phyloP scores from a whole-genome alignment of 306 rosid genomes.

The Dryas octopetala region DNA sequence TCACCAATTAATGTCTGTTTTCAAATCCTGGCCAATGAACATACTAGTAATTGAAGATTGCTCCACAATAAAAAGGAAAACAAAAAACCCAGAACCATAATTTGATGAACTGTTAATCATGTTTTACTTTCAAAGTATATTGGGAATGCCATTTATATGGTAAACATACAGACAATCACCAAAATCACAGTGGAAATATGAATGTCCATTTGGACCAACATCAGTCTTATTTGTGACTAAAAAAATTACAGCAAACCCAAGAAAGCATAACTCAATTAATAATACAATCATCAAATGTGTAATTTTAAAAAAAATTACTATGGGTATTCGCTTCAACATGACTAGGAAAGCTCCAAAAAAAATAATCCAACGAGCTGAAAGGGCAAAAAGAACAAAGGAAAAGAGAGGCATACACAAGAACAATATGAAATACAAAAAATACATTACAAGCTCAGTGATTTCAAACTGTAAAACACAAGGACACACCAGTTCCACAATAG shows the following conservation, averaged over 20 bases:
- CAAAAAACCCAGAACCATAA: no score
- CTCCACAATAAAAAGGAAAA: no score
- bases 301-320: not conserved
- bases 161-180: not conserved
- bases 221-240: not conserved
- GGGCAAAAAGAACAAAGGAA: slow-evolving; percentile 12
- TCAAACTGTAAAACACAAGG: slow-evolving; percentile 34
- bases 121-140: no score
- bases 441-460: slow-evolving; percentile 51
- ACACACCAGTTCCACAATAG: slow-evolving; percentile 37
- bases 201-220: not conserved
- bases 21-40: no score
- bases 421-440: slow-evolving; percentile 51
- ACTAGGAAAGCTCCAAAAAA: slow-evolving; percentile 7
- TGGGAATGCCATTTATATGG: no score
- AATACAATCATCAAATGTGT: slow-evolving; percentile 21
- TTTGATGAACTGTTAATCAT: no score
- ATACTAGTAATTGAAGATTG: no score
- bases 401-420: slow-evolving; percentile 43
- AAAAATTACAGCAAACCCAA: not conserved
- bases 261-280: slow-evolving; percentile 8
- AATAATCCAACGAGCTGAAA: slow-evolving; percentile 5
- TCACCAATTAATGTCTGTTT: no score
- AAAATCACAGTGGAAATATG: not conserved
- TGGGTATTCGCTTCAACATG: not conserved